Evolutionary conservation across 805 yeast species (phyloP).

Genomic region (Saturnispora kantuleensis): DNA sequence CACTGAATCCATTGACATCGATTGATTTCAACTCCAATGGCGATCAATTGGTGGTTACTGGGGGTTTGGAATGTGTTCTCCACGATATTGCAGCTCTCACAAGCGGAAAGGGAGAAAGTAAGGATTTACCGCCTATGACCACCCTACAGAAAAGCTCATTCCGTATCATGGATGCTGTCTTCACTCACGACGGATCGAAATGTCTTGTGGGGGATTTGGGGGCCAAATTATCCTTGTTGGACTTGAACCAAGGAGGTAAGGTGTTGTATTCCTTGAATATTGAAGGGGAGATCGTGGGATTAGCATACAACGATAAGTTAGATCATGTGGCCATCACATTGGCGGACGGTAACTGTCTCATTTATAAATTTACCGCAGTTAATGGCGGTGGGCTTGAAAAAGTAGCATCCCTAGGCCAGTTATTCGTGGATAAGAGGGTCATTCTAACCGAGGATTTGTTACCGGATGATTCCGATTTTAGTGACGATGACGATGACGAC

Average conservation of each 20-base stretch:
- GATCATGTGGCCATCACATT: conserved; percentile 50
- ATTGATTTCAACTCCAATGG: conserved; percentile 22
- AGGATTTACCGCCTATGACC: conserved; percentile 3
- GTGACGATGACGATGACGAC: conserved; percentile 25
- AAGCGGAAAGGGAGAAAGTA: background rate
- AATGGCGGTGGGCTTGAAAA: conserved; percentile 38
- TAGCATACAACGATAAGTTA: conserved; percentile 47
- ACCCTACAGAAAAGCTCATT: conserved; percentile 11
- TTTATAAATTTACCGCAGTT: conserved; percentile 44
- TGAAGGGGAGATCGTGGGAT: conserved; percentile 46
- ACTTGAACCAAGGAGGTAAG: conserved; percentile 26
- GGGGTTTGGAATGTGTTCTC: conserved; percentile 30
- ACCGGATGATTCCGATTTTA: conserved; percentile 30
- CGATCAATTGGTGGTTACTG: conserved; percentile 29
- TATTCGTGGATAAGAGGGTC: conserved; percentile 29
- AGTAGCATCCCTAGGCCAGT: conserved; percentile 34
- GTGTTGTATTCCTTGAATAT: conserved; percentile 27
- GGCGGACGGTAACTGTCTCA: conserved; percentile 47
- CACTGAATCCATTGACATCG: conserved; percentile 36
- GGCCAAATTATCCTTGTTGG: conserved; percentile 42
- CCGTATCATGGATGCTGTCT: conserved; percentile 37
- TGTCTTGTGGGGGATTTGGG: conserved; percentile 61
- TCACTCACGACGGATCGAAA: conserved; percentile 53
- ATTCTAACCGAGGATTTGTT: conserved; percentile 12
- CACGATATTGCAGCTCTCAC: conserved; percentile 24